These are phyloP conservation scores for Polyporus tsugae DNA, from an alignment of 1,284 basidiomycete species.

Conservation along the genomic window DNA sequence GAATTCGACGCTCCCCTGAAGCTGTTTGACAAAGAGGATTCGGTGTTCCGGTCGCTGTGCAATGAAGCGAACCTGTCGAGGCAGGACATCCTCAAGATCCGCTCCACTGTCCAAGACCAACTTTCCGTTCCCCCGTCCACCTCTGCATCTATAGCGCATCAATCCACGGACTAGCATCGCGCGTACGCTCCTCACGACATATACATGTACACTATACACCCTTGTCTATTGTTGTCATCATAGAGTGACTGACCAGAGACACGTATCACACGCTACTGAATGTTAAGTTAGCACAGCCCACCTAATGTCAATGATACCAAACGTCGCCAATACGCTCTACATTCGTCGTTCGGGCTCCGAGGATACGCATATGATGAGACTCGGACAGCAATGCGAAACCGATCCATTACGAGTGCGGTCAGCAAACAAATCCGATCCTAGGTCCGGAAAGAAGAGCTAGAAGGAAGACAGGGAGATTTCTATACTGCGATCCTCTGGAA, in stretches of 20 bases:
- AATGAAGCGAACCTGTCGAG: slow-evolving; percentile 72
- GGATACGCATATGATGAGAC: too few relatives aligned
- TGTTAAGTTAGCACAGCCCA: too few relatives aligned
- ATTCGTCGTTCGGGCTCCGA: too few relatives aligned
- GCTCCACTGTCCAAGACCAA: slow-evolving; percentile 35
- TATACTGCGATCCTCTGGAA: neutral
- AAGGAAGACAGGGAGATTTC: neutral
- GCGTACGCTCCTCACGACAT: neutral
- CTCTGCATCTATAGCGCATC: slow-evolving; percentile 9
- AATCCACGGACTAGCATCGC: neutral
- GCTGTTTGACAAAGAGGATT: slow-evolving; percentile 72
- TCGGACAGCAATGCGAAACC: neutral
- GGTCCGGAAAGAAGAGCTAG: neutral
- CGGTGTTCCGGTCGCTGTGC: slow-evolving; percentile 82
- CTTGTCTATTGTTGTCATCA: too few relatives aligned
- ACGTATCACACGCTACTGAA: too few relatives aligned
- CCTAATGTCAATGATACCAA: too few relatives aligned
- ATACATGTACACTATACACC: neutral
- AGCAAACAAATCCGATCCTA: neutral
- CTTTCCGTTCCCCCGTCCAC: slow-evolving; percentile 13
- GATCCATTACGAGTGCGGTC: neutral
- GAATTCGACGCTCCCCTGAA: slow-evolving; percentile 84
- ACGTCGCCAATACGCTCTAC: too few relatives aligned
- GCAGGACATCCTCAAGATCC: slow-evolving; percentile 59
- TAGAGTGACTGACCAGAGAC: too few relatives aligned